phyloP scores from a whole-genome alignment of 179 eudicot genomes.

The Monotropa hypopitys region DNA sequence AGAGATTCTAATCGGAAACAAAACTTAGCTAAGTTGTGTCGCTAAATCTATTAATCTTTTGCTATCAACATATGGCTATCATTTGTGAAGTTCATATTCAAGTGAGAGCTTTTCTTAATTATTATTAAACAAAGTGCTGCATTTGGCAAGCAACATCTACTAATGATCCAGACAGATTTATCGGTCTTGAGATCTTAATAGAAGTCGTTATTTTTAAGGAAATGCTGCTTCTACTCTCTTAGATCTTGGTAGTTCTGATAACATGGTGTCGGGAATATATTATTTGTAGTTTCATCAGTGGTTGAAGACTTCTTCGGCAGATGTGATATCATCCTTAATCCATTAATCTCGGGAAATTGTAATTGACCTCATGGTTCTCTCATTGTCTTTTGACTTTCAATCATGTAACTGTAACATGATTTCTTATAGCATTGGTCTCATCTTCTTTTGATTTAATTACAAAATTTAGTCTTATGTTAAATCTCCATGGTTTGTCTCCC shows the following conservation, averaged over 20 bases:
- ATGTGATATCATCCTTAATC: background rate
- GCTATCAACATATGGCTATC: background rate
- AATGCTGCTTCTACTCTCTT: background rate
- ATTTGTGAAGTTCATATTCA: background rate
- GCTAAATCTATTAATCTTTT: background rate
- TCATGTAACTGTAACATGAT: background rate
- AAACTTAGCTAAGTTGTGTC: background rate
- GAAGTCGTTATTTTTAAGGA: background rate
- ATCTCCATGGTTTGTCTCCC: constrained; percentile 4
- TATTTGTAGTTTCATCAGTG: background rate
- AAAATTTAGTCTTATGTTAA: constrained; percentile 1
- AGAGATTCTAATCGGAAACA: background rate
- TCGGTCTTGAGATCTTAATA: background rate
- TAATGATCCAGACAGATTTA: background rate
- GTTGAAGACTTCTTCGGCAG: background rate
- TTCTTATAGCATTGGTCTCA: background rate
- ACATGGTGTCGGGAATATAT: background rate
- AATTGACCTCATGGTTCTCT: background rate
- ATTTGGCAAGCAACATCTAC: background rate
- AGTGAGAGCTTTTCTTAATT: background rate
- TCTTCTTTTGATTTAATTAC: background rate
- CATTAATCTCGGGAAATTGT: background rate
- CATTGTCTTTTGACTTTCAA: background rate
- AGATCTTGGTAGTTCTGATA: background rate
- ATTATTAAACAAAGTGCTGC: background rate